These are phyloP conservation scores for Strobilomyces echinocephalus DNA, from an alignment of 768 basidiomycete genomes.

Conservation along the genomic window DNA sequence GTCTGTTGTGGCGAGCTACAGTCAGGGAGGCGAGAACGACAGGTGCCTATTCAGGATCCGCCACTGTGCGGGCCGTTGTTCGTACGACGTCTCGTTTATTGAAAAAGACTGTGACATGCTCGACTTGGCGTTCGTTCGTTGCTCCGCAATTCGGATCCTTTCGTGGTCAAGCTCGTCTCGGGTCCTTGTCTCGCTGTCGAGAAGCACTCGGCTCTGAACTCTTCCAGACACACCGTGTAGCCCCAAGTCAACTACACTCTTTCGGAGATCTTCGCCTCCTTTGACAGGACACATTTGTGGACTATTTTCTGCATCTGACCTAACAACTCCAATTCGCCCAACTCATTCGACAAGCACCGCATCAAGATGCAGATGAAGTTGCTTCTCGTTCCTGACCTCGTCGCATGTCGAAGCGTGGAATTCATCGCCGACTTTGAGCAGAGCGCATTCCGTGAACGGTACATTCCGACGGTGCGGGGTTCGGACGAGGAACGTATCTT, in stretches of 20 bases:
- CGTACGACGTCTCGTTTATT: slow-evolving; percentile 73
- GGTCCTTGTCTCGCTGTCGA: slow-evolving; percentile 83
- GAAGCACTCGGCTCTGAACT: slow-evolving; percentile 69
- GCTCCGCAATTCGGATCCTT: slow-evolving; percentile 61
- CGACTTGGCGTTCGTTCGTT: slow-evolving; percentile 81
- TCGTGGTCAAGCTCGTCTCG: slow-evolving; percentile 76
- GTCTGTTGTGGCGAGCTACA: slow-evolving; percentile 62
- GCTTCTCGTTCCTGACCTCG: slow-evolving; percentile 68
- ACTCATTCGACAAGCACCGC: slow-evolving; percentile 86
- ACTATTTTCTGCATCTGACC: slow-evolving; percentile 79
- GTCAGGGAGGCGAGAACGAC: slow-evolving; percentile 42
- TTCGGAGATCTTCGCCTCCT: slow-evolving; percentile 58
- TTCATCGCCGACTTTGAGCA: slow-evolving; percentile 63
- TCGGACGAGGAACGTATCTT: slow-evolving; percentile 59
- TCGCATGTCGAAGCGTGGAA: slow-evolving; percentile 59
- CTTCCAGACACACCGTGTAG: slow-evolving; percentile 70
- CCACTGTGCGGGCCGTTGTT: slow-evolving; percentile 72
- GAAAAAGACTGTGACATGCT: slow-evolving; percentile 73
- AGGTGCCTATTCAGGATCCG: slow-evolving; percentile 74
- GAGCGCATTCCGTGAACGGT: slow-evolving; percentile 66
- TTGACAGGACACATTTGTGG: slow-evolving; percentile 68
- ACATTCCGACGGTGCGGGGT: slow-evolving; percentile 73
- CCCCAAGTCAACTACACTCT: slow-evolving; percentile 76
- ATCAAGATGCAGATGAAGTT: slow-evolving; percentile 78
- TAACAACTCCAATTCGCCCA: slow-evolving; percentile 81